Evolutionary conservation across 2,329 filamentous ascomycete genomes (phyloP).

Genomic region (Ceratocystiopsis brevicomis): DNA sequence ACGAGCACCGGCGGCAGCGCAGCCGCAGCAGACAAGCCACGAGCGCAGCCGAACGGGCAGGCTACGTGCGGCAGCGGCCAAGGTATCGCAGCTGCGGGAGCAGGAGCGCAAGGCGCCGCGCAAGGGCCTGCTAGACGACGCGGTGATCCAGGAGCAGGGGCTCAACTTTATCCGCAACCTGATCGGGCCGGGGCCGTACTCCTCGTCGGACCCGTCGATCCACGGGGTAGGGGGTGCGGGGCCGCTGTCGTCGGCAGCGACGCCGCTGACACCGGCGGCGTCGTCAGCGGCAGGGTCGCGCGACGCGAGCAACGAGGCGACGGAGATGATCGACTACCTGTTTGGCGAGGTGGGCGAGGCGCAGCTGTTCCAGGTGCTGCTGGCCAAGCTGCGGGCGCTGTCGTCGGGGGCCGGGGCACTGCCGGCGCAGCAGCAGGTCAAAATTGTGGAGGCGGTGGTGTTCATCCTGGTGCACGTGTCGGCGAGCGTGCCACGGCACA

Average conservation of each 20-base stretch:
- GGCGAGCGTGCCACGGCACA: constrained; percentile 59
- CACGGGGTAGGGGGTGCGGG: too few relatives aligned
- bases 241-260: constrained; percentile 13
- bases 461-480: constrained; percentile 79
- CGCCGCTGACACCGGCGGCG: too few relatives aligned
- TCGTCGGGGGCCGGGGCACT: constrained; percentile 6
- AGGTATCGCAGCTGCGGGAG: constrained; percentile 35
- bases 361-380: constrained; percentile 62
- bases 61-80: constrained; percentile 30
- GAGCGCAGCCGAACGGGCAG: constrained; percentile 18
- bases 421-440: constrained; percentile 34
- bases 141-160: constrained; percentile 77
- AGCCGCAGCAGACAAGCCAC: constrained; percentile 6
- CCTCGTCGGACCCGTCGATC: background rate
- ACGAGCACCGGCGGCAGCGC: constrained; percentile 1
- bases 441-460: constrained; percentile 60
- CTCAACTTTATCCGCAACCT: constrained; percentile 82
- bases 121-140: constrained; percentile 55
- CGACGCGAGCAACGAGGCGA: constrained; percentile 30
- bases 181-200: constrained; percentile 32
- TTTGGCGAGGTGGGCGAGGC: constrained; percentile 59
- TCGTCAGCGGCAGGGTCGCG: constrained; percentile 15
- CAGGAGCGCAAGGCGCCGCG: constrained; percentile 48
- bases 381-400: constrained; percentile 44
- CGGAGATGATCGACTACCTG: constrained; percentile 69